Percentiles rank a stretch among this genome's conserved stretches.
Conservation (phyloP, 2,329 filamentous ascomycete genomes). For the Colletotrichum scovillei region DNA sequence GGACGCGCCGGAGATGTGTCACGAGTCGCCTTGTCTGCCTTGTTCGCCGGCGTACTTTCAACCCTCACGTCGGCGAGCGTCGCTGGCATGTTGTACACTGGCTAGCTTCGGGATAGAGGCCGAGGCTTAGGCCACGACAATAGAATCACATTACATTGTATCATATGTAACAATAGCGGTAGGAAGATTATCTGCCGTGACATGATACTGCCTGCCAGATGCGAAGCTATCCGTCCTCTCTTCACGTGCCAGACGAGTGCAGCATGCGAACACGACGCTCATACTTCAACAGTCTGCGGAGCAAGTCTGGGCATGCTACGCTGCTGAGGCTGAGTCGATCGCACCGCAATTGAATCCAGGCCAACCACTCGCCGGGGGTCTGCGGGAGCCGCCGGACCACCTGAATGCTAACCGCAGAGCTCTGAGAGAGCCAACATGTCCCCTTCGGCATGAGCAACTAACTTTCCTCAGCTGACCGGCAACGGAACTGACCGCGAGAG, state of each 20-base stretch:
- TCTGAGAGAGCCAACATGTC: background rate
- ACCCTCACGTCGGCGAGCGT: conserved; percentile 31
- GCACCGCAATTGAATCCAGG: background rate
- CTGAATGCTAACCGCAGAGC: background rate
- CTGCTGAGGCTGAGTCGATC: background rate
- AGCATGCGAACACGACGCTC: background rate
- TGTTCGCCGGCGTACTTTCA: conserved; percentile 30
- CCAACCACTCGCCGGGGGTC: background rate
- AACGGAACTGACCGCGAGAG: background rate
- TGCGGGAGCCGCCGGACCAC: background rate
- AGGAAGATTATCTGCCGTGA: background rate
- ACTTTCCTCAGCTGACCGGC: background rate
- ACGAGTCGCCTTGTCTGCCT: conserved; percentile 22
- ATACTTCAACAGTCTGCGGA: background rate
- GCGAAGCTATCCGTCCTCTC: background rate
- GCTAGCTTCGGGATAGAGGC: background rate
- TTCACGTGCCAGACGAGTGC: background rate
- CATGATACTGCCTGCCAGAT: background rate
- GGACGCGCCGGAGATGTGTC: conserved; percentile 27
- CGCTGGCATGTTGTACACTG: conserved; percentile 30
- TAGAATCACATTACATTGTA: background rate
- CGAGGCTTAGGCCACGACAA: background rate
- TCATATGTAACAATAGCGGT: background rate
- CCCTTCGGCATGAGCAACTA: background rate
- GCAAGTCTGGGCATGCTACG: background rate